These are phyloP conservation scores for Asterella californica DNA, from an alignment of 225 moss, liverwort and hornwort genomes.

Conservation along the genomic window DNA sequence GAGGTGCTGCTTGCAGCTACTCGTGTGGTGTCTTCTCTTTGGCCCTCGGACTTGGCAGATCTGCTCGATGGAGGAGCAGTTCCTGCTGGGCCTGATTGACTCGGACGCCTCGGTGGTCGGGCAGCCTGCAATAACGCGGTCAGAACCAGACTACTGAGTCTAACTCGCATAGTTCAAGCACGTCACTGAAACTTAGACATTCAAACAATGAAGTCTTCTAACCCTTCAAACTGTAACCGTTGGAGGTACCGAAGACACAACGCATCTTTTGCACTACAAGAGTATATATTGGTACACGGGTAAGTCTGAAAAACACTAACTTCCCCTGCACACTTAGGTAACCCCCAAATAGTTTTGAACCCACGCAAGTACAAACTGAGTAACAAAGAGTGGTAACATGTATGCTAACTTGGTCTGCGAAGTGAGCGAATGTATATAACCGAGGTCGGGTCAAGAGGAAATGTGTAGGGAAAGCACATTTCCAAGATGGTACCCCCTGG, in stretches of 20 bases:
- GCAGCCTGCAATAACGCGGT: constrained; percentile 13
- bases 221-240: not conserved
- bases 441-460: too few relatives aligned
- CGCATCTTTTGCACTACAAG: not conserved
- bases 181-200: not conserved
- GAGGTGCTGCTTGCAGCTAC: constrained; percentile 22
- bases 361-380: too few relatives aligned
- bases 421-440: too few relatives aligned
- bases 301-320: too few relatives aligned
- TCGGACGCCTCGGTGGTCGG: constrained; percentile 37
- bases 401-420: too few relatives aligned
- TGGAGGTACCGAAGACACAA: not conserved
- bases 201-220: not conserved
- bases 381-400: too few relatives aligned
- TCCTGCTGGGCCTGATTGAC: constrained; percentile 26
- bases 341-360: too few relatives aligned
- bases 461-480: too few relatives aligned
- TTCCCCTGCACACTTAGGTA: too few relatives aligned
- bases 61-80: constrained; percentile 28
- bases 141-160: not conserved
- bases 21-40: constrained; percentile 40
- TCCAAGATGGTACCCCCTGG: too few relatives aligned
- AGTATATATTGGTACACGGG: not conserved
- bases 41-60: constrained; percentile 33
- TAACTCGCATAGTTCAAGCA: not conserved